Evolutionary conservation across 441 rosid genomes (phyloP).

Genomic region (Capsella rubella): DNA sequence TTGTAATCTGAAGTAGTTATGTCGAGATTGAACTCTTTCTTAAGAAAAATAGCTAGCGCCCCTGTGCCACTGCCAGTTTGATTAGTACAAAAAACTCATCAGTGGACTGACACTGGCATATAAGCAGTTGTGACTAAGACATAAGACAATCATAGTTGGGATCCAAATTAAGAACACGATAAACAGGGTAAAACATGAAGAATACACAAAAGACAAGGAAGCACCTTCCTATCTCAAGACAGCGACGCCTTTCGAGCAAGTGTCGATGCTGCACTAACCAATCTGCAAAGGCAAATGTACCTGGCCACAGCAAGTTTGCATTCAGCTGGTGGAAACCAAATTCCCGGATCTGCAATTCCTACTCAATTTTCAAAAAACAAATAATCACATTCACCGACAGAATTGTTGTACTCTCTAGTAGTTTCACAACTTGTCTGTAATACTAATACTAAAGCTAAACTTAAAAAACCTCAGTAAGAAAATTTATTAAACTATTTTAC

Average conservation of each 20-base stretch:
- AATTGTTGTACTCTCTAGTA: no score
- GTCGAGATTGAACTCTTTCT: conserved; percentile 66
- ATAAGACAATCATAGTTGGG: conserved; percentile 9
- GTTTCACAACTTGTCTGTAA: background rate
- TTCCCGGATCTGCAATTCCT: conserved; percentile 82
- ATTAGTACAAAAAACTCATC: background rate
- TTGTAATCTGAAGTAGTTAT: conserved; percentile 86
- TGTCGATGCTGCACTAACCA: conserved; percentile 70
- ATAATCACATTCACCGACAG: background rate
- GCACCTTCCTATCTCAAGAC: conserved; percentile 94
- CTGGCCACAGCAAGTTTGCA: conserved; percentile 99
- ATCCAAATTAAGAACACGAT: background rate
- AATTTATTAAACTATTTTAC: background rate
- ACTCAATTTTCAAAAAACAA: conserved; percentile 39
- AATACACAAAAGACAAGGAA: conserved; percentile 8
- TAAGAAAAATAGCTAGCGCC: conserved; percentile 88
- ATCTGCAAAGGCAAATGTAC: conserved; percentile 88
- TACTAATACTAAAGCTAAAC: background rate
- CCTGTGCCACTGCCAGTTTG: conserved; percentile 81
- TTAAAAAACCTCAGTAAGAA: background rate
- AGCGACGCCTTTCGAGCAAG: conserved; percentile 58
- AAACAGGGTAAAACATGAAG: background rate
- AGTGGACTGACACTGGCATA: conserved; percentile 16
- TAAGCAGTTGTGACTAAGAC: conserved; percentile 14
- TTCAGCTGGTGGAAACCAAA: conserved; percentile 89